Conservation (phyloP, 768 basidiomycete genomes). For the Obba rivulosa region DNA sequence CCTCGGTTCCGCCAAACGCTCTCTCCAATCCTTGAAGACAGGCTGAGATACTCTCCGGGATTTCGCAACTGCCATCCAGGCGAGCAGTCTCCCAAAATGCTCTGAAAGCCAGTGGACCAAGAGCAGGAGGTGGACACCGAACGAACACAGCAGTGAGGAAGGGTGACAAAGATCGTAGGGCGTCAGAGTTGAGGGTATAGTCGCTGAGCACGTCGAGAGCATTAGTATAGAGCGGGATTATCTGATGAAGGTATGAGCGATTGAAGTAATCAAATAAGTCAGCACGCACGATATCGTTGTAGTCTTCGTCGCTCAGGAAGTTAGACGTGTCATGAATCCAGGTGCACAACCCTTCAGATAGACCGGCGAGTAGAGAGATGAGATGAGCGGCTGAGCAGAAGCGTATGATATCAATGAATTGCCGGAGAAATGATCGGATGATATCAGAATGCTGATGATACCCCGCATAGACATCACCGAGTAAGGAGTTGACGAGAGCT, state of each 20-base stretch:
- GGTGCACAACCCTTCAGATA: slow-evolving; percentile 35
- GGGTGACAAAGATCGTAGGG: slow-evolving; percentile 35
- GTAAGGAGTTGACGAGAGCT: not conserved
- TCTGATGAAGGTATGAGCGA: slow-evolving; percentile 3
- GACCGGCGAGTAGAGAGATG: slow-evolving; percentile 15
- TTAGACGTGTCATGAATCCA: slow-evolving; percentile 50
- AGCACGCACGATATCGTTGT: slow-evolving; percentile 41
- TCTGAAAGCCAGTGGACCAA: slow-evolving; percentile 49
- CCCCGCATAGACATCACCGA: slow-evolving; percentile 7
- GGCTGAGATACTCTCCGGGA: too few species aligned
- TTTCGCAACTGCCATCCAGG: too few species aligned
- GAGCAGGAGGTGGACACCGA: slow-evolving; percentile 39
- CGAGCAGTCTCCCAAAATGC: slow-evolving; percentile 43
- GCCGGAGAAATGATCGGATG: not conserved
- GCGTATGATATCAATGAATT: not conserved
- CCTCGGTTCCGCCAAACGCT: too few species aligned
- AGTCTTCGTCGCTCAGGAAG: slow-evolving; percentile 37
- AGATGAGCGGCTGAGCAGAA: not conserved
- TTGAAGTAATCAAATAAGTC: too few species aligned
- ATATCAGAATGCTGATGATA: not conserved
- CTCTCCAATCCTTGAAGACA: too few species aligned
- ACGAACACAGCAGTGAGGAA: slow-evolving; percentile 50
- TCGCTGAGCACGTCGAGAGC: slow-evolving; percentile 35
- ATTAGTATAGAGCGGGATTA: slow-evolving; percentile 36
- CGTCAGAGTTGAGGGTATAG: slow-evolving; percentile 34